Evolutionary conservation across 1,284 basidiomycete genomes (phyloP).

Genomic region (Cutaneotrichosporon sp.): DNA sequence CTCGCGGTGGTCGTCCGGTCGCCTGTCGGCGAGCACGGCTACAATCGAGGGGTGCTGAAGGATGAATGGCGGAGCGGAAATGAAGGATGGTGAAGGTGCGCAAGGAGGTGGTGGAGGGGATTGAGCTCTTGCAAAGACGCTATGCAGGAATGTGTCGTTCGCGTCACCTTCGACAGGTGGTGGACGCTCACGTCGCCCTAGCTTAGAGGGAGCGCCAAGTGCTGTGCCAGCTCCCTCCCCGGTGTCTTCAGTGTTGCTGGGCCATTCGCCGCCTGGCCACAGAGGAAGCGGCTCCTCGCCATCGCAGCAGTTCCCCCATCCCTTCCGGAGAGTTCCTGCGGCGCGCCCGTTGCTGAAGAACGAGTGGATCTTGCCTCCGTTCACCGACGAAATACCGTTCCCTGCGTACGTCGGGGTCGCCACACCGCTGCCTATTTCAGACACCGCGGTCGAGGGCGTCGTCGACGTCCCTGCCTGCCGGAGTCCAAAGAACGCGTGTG

Average conservation of each 20-base stretch:
- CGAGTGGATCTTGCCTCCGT: slow-evolving; percentile 17
- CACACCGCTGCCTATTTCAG: neutral
- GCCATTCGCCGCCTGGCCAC: slow-evolving; percentile 28
- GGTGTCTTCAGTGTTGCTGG: neutral
- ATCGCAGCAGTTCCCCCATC: slow-evolving; percentile 36
- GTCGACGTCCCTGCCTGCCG: neutral
- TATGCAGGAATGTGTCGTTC: neutral
- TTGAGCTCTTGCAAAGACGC: neutral
- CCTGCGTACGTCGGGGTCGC: neutral
- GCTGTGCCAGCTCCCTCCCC: too few species aligned
- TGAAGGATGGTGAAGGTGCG: neutral
- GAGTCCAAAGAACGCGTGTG: slow-evolving; percentile 36
- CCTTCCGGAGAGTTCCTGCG: slow-evolving; percentile 24
- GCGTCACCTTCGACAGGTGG: neutral
- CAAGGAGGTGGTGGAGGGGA: neutral
- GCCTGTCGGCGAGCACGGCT: slow-evolving; percentile 12
- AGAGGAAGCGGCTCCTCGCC: slow-evolving; percentile 31
- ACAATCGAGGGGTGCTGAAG: slow-evolving; percentile 30
- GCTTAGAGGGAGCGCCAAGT: too few species aligned
- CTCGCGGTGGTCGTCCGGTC: slow-evolving; percentile 44
- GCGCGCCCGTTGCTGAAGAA: slow-evolving; percentile 27
- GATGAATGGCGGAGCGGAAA: slow-evolving; percentile 15
- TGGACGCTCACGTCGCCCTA: neutral
- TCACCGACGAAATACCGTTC: neutral
- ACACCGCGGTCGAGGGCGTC: neutral